Conservation (phyloP, 2,329 filamentous ascomycete genomes). For the Mycocentrospora acerina region DNA sequence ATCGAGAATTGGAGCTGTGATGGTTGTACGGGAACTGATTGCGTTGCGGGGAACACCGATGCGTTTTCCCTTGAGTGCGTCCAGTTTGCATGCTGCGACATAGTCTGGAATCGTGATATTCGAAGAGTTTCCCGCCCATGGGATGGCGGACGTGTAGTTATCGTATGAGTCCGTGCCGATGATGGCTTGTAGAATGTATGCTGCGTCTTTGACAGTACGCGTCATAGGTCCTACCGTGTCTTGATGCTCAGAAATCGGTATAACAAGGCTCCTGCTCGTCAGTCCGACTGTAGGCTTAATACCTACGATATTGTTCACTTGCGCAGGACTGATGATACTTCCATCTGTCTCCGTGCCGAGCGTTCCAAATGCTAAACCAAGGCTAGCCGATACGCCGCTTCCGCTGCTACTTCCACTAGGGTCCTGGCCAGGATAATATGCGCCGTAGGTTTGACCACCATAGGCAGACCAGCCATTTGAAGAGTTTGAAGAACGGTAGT, state of each 20-base stretch:
- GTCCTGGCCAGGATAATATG: slow-evolving; percentile 63
- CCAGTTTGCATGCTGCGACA: slow-evolving; percentile 57
- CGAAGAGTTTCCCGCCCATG: slow-evolving; percentile 42
- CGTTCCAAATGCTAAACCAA: slow-evolving; percentile 61
- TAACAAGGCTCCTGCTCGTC: slow-evolving; percentile 62
- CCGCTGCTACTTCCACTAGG: slow-evolving; percentile 52
- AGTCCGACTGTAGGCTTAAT: slow-evolving; percentile 65
- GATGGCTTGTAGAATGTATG: slow-evolving; percentile 60
- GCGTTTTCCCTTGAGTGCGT: slow-evolving; percentile 57
- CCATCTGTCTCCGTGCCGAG: slow-evolving; percentile 66
- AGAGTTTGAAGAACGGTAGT: slow-evolving; percentile 59
- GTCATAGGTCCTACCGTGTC: slow-evolving; percentile 61
- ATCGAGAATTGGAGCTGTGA: slow-evolving; percentile 45
- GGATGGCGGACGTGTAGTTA: slow-evolving; percentile 62
- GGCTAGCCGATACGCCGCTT: slow-evolving; percentile 59
- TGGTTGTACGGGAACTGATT: slow-evolving; percentile 43
- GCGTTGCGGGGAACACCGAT: slow-evolving; percentile 66
- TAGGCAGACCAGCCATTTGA: slow-evolving; percentile 66
- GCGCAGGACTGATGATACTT: slow-evolving; percentile 61
- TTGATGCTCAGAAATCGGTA: slow-evolving; percentile 63
- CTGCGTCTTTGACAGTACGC: slow-evolving; percentile 60
- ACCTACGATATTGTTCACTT: slow-evolving; percentile 63
- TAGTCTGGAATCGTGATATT: slow-evolving; percentile 59
- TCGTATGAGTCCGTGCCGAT: slow-evolving; percentile 55
- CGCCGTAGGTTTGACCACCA: slow-evolving; percentile 62